Evolutionary conservation across 305 asterid species (phyloP).

Genomic region (Vinca major): DNA sequence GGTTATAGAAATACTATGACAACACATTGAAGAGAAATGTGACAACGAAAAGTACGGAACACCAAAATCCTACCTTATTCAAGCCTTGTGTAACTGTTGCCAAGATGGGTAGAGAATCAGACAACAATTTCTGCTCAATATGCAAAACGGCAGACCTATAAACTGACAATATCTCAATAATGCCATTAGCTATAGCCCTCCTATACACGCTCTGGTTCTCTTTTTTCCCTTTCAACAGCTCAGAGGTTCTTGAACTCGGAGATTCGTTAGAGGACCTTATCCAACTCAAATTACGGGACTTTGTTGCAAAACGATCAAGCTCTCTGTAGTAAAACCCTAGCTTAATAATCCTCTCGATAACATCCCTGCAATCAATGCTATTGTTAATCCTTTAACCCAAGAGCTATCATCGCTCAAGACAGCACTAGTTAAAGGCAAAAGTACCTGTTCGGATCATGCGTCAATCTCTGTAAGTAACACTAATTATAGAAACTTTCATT

Average conservation of each 20-base stretch:
- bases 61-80: conserved; percentile 49
- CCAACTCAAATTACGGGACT: conserved; percentile 85
- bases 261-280: conserved; percentile 56
- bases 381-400: conserved; percentile 6
- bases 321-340: conserved; percentile 90
- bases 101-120: conserved; percentile 79
- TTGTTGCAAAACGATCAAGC: conserved; percentile 80
- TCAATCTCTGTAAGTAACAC: too few relatives aligned
- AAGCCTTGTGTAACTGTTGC: conserved; percentile 91
- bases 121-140: conserved; percentile 82
- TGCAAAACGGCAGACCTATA: conserved; percentile 89
- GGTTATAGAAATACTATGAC: not conserved
- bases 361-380: conserved; percentile 61
- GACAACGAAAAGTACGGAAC: not conserved
- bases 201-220: conserved; percentile 65
- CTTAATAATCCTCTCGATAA: conserved; percentile 68
- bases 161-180: conserved; percentile 82
- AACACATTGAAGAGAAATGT: not conserved
- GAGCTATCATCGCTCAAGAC: not conserved
- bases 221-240: conserved; percentile 37
- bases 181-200: conserved; percentile 90
- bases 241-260: conserved; percentile 44
- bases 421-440: not conserved
- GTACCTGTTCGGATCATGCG: not conserved
- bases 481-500: too few relatives aligned